A percentile compares a stretch with the other conserved stretches of the same genome.
phyloP scores from a whole-genome alignment of 352 stramenopile species.

The Pythium periplocum region DNA sequence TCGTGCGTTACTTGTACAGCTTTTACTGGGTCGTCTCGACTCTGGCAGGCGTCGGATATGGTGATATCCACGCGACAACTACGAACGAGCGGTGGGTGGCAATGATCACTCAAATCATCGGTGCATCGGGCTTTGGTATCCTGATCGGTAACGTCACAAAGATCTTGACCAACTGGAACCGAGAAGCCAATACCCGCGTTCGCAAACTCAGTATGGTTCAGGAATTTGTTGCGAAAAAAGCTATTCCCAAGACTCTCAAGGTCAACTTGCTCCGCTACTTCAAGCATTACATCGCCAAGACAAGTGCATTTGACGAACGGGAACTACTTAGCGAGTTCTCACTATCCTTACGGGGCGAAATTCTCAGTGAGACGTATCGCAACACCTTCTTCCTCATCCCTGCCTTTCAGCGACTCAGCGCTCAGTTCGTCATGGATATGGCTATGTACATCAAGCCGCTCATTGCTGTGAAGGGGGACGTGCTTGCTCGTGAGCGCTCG shows the following conservation, averaged over 20 bases:
- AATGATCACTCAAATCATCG: constrained; percentile 69
- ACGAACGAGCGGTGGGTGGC: constrained; percentile 61
- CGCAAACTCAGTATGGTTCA: constrained; percentile 62
- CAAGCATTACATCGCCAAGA: constrained; percentile 74
- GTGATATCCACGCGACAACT: constrained; percentile 73
- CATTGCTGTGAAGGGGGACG: constrained; percentile 58
- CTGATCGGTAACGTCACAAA: constrained; percentile 84
- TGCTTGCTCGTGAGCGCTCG: constrained; percentile 53
- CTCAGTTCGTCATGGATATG: constrained; percentile 82
- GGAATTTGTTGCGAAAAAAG: constrained; percentile 58
- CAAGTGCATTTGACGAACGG: constrained; percentile 68
- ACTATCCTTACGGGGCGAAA: constrained; percentile 63
- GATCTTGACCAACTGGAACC: constrained; percentile 77
- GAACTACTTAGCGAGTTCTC: constrained; percentile 75
- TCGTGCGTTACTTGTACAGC: constrained; percentile 64
- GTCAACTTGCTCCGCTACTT: constrained; percentile 64
- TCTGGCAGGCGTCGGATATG: constrained; percentile 76
- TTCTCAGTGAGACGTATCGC: constrained; percentile 72
- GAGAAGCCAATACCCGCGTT: constrained; percentile 49
- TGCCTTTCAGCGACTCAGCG: constrained; percentile 59
- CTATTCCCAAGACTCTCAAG: constrained; percentile 45
- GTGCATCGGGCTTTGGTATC: constrained; percentile 70
- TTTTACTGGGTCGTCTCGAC: constrained; percentile 86
- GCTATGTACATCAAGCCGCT: constrained; percentile 82
- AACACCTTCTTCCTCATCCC: constrained; percentile 73